Percentiles rank a stretch among this genome's conserved stretches.
phyloP scores from a whole-genome alignment of 2,329 filamentous ascomycete genomes.

The Claviceps sp. region DNA sequence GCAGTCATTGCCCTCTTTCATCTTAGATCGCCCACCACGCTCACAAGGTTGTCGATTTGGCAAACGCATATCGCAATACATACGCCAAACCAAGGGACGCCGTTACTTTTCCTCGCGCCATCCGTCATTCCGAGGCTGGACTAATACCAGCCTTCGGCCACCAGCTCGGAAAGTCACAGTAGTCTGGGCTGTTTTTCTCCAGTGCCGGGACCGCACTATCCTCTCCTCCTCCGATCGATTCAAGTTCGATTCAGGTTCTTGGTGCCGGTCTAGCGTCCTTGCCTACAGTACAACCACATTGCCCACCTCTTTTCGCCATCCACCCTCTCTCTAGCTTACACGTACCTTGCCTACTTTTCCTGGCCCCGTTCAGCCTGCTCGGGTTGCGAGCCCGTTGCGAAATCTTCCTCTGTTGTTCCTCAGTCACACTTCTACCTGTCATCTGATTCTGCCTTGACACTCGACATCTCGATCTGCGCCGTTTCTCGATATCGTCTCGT shows the following conservation, averaged over 20 bases:
- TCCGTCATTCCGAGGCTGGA: neutral
- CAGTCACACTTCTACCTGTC: neutral
- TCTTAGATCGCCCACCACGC: neutral
- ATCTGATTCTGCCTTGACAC: neutral
- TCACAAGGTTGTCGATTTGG: neutral
- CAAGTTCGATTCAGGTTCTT: conserved; percentile 1
- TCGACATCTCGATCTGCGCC: neutral
- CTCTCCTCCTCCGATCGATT: neutral
- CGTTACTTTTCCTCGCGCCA: neutral
- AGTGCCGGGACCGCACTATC: neutral
- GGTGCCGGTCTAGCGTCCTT: conserved; percentile 4
- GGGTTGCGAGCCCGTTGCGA: neutral
- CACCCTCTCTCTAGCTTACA: neutral
- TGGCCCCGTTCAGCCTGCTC: neutral
- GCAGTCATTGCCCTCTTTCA: no score
- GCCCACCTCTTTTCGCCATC: conserved; percentile 2
- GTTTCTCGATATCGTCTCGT: neutral
- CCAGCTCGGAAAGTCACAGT: neutral
- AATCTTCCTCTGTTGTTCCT: neutral
- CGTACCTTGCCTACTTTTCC: neutral
- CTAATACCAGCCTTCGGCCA: neutral
- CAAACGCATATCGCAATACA: neutral
- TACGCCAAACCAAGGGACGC: neutral
- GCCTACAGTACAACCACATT: conserved; percentile 2
- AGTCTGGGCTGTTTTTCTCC: neutral